Evolutionary conservation across 441 rosid species (phyloP).

Genomic region (Adansonia madagascariensis): DNA sequence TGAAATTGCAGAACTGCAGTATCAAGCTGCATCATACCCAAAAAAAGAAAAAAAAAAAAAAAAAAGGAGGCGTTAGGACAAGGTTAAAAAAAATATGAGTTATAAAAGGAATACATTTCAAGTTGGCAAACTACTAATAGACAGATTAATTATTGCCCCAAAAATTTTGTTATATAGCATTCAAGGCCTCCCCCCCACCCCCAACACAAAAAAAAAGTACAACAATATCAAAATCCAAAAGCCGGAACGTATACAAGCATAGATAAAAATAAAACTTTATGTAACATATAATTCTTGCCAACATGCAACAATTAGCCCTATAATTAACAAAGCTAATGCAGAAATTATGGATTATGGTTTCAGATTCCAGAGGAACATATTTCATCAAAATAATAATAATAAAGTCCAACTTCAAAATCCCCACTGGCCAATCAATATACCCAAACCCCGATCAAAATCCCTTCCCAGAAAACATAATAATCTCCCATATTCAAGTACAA

Average conservation of each 20-base stretch:
- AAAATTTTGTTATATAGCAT: neutral
- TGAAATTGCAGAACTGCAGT: conserved; percentile 81
- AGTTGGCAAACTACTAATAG: neutral
- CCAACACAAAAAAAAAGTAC: neutral
- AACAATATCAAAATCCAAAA: neutral
- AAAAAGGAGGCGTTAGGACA: conserved; percentile 19
- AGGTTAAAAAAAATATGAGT: neutral
- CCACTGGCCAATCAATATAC: conserved; percentile 1
- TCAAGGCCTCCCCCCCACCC: neutral
- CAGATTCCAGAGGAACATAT: neutral
- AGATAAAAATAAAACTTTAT: neutral
- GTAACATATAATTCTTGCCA: neutral
- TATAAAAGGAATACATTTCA: neutral
- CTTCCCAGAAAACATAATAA: neutral
- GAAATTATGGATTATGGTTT: neutral
- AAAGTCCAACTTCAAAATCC: neutral
- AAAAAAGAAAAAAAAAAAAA: conserved; percentile 1
- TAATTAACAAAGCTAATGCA: conserved; percentile 1
- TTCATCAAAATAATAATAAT: neutral
- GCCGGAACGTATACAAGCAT: neutral
- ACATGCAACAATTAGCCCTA: neutral
- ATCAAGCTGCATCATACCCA: conserved; percentile 61
- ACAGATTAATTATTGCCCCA: conserved; percentile 7
- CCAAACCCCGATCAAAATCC: neutral
- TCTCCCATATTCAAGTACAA: neutral